Base-by-base conservation (phyloP, 805 yeast genomes). In the Metschnikowia peoriensis region DNA sequence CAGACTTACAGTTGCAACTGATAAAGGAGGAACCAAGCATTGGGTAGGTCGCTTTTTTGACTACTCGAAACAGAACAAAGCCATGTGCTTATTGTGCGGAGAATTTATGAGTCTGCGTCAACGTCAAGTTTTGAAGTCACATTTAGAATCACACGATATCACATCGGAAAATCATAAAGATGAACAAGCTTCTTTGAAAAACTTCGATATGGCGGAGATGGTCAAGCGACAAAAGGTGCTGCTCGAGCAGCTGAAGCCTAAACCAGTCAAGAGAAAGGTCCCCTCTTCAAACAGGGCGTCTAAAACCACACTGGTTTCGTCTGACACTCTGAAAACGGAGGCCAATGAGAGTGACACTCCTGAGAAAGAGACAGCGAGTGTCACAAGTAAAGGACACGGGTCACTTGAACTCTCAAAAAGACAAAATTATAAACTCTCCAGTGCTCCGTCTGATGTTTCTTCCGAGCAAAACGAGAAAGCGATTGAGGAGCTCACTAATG, bases 131-230 rank as follows among this genome's bases (percentile, higher is more conserved):
- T n/a, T 45, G 9, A 22, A 17, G 17, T 14, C 15, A 10, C 59
- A 56, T 44, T 50, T 56, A 46, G 32, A 15, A 10, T 11, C 14
- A 10, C 58, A 56, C 34, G 51, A 38, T 2, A 51, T 56, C 17
- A 41, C 38, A 9, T n/a, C 32, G 6, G 47, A 47, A 14, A 53
- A 53, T 15, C 41, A 37, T 6, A 11, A 16, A 28, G 17, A 41
- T n/a, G 35, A 44, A 27, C 32, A 12, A 14, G 42, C 15, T 10
- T 15, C 16, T 6, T n/a, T 44, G 16, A 27, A 38, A 34, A 44
- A 44, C 12, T 7, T n/a, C 6, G 42, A 44, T 8, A 49, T 49
- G 52, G 45, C 41, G 9, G 27, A 14, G 17, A 49, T 49, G 52
- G 51, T 49, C 28, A 29, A 38, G 44, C 27, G 28, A 4, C 51